These are phyloP conservation scores for Fusarium veterinarium DNA, from an alignment of 2,329 filamentous ascomycete species.

Conservation along the genomic window DNA sequence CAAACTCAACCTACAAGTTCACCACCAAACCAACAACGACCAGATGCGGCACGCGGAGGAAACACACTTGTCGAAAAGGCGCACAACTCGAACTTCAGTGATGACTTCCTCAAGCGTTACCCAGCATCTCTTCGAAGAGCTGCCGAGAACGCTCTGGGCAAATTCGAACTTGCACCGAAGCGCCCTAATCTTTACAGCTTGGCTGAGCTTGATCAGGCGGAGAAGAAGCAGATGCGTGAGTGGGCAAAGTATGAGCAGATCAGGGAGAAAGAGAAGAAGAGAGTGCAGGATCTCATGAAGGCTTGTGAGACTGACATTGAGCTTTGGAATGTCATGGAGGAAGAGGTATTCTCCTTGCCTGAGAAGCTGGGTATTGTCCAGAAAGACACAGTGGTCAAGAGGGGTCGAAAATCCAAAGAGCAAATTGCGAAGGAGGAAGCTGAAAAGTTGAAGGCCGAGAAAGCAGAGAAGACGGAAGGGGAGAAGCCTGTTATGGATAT, in stretches of 20 bases:
- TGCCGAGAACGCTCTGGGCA: constrained; percentile 53
- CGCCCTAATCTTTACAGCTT: constrained; percentile 41
- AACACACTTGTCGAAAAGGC: constrained; percentile 51
- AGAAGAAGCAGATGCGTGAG: constrained; percentile 51
- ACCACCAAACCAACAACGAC: not conserved
- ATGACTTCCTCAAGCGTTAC: constrained; percentile 53
- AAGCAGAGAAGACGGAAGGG: not conserved
- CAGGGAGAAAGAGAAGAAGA: constrained; percentile 59
- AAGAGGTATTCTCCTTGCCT: constrained; percentile 73
- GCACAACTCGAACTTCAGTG: constrained; percentile 48
- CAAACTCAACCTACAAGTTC: not conserved
- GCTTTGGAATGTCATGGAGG: constrained; percentile 75
- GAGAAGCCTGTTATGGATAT: constrained; percentile 61
- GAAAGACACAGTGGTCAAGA: not conserved
- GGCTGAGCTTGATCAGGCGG: constrained; percentile 47
- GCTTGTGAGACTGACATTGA: constrained; percentile 69
- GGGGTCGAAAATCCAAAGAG: constrained; percentile 23
- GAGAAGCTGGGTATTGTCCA: constrained; percentile 64
- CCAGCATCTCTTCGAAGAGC: constrained; percentile 54
- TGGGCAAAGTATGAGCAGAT: constrained; percentile 50
- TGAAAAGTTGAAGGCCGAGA: not conserved
- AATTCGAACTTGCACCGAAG: constrained; percentile 51
- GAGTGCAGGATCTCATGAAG: constrained; percentile 66
- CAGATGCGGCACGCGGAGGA: constrained; percentile 17
- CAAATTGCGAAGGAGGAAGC: constrained; percentile 13